Conservation (phyloP, 352 stramenopile species). For the Phytophthora kernoviae region DNA sequence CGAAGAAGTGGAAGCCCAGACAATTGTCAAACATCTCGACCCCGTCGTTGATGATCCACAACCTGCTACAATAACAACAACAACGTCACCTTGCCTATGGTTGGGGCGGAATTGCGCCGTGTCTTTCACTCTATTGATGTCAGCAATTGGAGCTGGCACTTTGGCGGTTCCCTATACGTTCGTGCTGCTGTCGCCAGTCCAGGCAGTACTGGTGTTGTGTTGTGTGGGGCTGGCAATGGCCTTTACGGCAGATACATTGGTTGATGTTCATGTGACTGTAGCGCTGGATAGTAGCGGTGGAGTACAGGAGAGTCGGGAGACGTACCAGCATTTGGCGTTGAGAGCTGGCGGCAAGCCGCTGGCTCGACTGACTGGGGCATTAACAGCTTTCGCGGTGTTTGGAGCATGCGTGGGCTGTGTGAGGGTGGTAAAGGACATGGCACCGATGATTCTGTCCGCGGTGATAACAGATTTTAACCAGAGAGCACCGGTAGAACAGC, state of each 20-base stretch:
- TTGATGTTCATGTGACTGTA: slow-evolving; percentile 65
- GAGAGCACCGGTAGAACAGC: slow-evolving; percentile 33
- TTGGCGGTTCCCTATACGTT: slow-evolving; percentile 74
- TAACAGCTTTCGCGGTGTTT: slow-evolving; percentile 78
- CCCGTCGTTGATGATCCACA: not conserved
- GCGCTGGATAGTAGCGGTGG: slow-evolving; percentile 22
- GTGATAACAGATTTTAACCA: slow-evolving; percentile 23
- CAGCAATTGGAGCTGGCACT: slow-evolving; percentile 57
- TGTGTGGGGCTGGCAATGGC: slow-evolving; percentile 68
- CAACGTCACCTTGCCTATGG: slow-evolving; percentile 26
- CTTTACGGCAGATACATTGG: slow-evolving; percentile 69
- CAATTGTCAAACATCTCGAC: slow-evolving; percentile 13
- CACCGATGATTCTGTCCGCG: slow-evolving; percentile 54
- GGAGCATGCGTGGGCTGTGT: slow-evolving; percentile 78
- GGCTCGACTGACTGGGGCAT: slow-evolving; percentile 53
- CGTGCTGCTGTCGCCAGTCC: slow-evolving; percentile 46
- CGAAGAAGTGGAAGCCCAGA: slow-evolving; percentile 18
- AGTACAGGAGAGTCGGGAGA: slow-evolving; percentile 49
- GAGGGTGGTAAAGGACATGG: slow-evolving; percentile 76
- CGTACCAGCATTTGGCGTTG: slow-evolving; percentile 70
- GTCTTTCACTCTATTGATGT: slow-evolving; percentile 62
- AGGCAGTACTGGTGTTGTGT: slow-evolving; percentile 50
- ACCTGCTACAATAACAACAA: too few species aligned
- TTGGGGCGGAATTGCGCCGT: slow-evolving; percentile 36
- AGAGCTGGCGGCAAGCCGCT: slow-evolving; percentile 57